These are phyloP conservation scores for Orobanche coerulescens DNA, from an alignment of 257 asterid genomes.

Conservation along the genomic window DNA sequence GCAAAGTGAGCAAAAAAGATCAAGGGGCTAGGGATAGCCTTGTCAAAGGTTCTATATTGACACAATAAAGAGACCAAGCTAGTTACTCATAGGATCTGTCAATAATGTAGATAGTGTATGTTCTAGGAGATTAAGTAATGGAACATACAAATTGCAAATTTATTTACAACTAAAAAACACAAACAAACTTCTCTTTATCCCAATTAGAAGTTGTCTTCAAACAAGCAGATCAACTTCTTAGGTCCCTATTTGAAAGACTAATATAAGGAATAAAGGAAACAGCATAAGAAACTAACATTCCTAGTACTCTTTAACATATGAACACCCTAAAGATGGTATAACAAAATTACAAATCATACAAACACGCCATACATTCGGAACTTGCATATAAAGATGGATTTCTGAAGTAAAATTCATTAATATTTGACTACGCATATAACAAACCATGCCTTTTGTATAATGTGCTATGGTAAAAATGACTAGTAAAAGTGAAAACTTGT, in stretches of 20 bases:
- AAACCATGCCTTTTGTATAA: constrained; percentile 6
- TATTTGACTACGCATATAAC: not conserved
- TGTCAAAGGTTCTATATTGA: not conserved
- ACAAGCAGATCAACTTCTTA: not conserved
- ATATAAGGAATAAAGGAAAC: not conserved
- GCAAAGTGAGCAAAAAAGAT: not conserved
- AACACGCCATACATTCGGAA: not conserved
- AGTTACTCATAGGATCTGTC: not conserved
- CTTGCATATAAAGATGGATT: not conserved
- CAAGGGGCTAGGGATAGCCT: not conserved
- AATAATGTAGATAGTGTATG: not conserved
- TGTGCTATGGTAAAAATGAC: not conserved
- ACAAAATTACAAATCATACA: not conserved
- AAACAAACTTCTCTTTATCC: not conserved
- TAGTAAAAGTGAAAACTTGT: constrained; percentile 10
- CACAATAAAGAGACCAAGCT: constrained; percentile 5
- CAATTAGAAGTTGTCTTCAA: not conserved
- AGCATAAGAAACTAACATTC: not conserved
- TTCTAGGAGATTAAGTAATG: not conserved
- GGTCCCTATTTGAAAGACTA: not conserved
- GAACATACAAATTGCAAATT: not conserved
- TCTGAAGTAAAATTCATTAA: not conserved
- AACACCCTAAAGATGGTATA: constrained; percentile 10
- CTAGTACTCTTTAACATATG: not conserved
- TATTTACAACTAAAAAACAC: not conserved